Evolutionary conservation across 257 asterid species (phyloP), one percentile per base, ranked within the genome.

Genomic region (Craterostigma plantagineum): DNA sequence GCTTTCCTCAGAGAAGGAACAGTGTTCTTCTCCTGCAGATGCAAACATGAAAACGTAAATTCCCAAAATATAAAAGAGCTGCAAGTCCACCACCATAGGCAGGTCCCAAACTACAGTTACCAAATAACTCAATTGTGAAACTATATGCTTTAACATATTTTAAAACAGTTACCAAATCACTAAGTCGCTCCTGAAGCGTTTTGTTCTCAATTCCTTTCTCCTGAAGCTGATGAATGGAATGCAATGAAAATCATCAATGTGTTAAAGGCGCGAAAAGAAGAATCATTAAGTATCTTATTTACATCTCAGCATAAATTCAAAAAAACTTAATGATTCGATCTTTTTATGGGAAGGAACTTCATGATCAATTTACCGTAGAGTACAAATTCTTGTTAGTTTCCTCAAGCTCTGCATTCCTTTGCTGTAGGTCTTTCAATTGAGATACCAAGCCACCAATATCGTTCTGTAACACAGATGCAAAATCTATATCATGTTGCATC

Each of bases 1-100:
- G 95, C 83, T 71, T 75, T 90, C 51, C 98, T 69, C 51, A 90
- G 64, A 23, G 87, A 75, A 16, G 98, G 95, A 34, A 90, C 73
- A 33, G 81, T 72, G 61, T 55, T 79, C 57, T 72, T 83, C 55
- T 90, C 98, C 98, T 90, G 91, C 55, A 66, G 56, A 48, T 90
- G 91, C 55, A 66, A 58, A 48, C 23, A 49, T 48, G 47, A 51
- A 45, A 45, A 58, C 42, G 51, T 47, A 39, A 54, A 44, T 50
- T 50, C 14, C 57, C 16, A 37, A 33, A 41, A n/a, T 45, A 9
- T 14, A 18, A 11, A 42, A 40, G 27, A 18, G 38, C 35, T 16
- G 43, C 10, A 35, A 12, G 16, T 45, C 27, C 33, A 44, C 45
- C 9, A 16, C 47, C 45, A 39, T 7, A 23, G 42, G 16, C 33